Conservation (phyloP, 208 protist genomes). For the Acanthamoeba triangularis region DNA sequence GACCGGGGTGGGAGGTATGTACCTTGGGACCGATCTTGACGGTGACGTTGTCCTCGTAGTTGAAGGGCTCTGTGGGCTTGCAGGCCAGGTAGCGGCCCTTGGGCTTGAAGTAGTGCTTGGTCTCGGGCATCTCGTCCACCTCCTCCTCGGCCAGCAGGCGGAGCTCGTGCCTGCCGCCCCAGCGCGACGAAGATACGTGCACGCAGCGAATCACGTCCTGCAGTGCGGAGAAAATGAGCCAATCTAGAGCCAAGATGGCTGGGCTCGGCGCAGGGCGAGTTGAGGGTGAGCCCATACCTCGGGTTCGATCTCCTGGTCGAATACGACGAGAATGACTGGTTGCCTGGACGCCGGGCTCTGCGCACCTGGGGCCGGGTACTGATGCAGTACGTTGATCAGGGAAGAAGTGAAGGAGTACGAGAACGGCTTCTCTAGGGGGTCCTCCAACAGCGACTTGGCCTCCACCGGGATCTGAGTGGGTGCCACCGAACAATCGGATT, state of each 20-base stretch:
- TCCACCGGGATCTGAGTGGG: constrained; percentile 19
- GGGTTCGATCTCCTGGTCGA: constrained; percentile 72
- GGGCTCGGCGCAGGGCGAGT: background rate
- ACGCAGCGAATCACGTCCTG: constrained; percentile 64
- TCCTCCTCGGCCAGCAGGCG: constrained; percentile 53
- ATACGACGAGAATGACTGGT: constrained; percentile 57
- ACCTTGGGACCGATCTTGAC: constrained; percentile 78
- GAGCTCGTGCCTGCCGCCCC: constrained; percentile 5
- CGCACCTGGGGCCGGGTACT: background rate
- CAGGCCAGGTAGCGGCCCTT: constrained; percentile 56
- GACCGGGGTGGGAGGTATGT: background rate
- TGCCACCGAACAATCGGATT: background rate
- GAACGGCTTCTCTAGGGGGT: constrained; percentile 34
- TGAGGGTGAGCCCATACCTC: constrained; percentile 10
- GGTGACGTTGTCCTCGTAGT: constrained; percentile 23
- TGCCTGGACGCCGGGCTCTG: background rate
- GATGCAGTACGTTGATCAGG: background rate
- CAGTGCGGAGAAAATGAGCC: background rate
- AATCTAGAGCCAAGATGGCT: background rate
- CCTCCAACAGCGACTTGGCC: constrained; percentile 24
- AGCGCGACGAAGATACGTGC: constrained; percentile 17
- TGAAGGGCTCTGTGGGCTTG: background rate
- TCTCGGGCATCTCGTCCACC: background rate
- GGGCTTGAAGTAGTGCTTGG: background rate
- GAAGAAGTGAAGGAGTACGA: background rate